Conservation (phyloP, 345 rosid genomes). For the Xanthoceras sorbifolium region DNA sequence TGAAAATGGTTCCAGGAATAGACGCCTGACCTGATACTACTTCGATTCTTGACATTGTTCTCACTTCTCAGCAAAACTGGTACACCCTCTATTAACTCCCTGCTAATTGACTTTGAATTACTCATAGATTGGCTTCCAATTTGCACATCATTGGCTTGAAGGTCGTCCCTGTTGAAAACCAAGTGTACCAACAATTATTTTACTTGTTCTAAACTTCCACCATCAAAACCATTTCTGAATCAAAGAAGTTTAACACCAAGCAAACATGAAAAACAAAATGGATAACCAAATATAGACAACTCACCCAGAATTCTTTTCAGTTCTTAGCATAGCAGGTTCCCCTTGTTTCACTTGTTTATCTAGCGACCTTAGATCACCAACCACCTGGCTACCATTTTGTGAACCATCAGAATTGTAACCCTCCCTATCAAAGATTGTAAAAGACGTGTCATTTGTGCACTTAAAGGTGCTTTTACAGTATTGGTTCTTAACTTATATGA, state of each 20-base stretch:
- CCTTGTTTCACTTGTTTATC: slow-evolving; percentile 40
- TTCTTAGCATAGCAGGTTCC: slow-evolving; percentile 38
- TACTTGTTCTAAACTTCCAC: slow-evolving; percentile 1
- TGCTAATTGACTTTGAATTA: slow-evolving; percentile 20
- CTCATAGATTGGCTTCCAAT: slow-evolving; percentile 30
- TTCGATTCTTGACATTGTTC: slow-evolving; percentile 29
- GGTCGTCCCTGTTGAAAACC: slow-evolving; percentile 35
- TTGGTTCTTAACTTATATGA: slow-evolving; percentile 1
- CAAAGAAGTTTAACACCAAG: not conserved
- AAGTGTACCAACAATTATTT: slow-evolving; percentile 2
- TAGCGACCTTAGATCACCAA: slow-evolving; percentile 34
- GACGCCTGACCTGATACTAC: slow-evolving; percentile 37
- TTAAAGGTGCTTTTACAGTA: not conserved
- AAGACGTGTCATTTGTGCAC: not conserved
- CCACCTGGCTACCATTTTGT: slow-evolving; percentile 34
- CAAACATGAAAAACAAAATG: not conserved
- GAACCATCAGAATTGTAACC: slow-evolving; percentile 22
- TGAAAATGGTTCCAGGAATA: not conserved
- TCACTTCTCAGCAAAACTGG: slow-evolving; percentile 33
- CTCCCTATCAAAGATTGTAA: slow-evolving; percentile 30
- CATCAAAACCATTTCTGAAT: not conserved
- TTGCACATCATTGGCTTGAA: slow-evolving; percentile 23
- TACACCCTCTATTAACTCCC: slow-evolving; percentile 21
- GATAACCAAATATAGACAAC: slow-evolving; percentile 7
- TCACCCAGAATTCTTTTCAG: slow-evolving; percentile 40